A percentile compares a stretch with the other conserved stretches of the same genome.
Conservation (phyloP, 352 stramenopile genomes). For the Pythium chondricola region DNA sequence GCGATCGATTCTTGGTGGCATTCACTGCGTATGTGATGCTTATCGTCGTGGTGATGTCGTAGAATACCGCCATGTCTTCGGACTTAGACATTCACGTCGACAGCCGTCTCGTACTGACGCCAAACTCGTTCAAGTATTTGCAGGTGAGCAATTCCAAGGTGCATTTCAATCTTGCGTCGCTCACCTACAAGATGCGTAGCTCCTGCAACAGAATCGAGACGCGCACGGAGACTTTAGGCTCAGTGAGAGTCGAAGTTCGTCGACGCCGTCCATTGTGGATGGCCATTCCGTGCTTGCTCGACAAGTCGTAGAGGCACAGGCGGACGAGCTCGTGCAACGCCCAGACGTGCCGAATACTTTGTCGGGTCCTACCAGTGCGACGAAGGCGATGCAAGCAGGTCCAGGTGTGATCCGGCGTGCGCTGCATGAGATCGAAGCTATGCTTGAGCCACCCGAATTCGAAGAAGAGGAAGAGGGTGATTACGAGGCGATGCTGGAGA, state of each 20-base stretch:
- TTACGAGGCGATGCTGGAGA: slow-evolving; percentile 1
- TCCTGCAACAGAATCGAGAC: slow-evolving; percentile 4
- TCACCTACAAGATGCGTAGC: not conserved
- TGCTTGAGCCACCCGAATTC: slow-evolving; percentile 3
- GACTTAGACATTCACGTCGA: slow-evolving; percentile 71
- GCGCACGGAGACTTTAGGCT: slow-evolving; percentile 2
- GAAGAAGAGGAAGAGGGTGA: slow-evolving; percentile 9
- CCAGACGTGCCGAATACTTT: not conserved
- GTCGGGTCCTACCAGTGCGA: slow-evolving; percentile 7
- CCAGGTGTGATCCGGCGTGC: slow-evolving; percentile 16
- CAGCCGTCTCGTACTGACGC: slow-evolving; percentile 44
- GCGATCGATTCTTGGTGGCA: not conserved
- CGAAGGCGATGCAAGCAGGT: slow-evolving; percentile 17
- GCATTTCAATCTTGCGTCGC: not conserved
- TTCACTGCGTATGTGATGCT: not conserved
- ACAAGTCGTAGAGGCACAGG: slow-evolving; percentile 9
- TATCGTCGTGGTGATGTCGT: not conserved
- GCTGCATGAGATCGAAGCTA: slow-evolving; percentile 19
- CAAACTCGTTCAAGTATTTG: slow-evolving; percentile 65
- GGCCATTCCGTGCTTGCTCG: slow-evolving; percentile 1
- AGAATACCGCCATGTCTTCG: slow-evolving; percentile 55
- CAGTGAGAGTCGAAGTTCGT: not conserved
- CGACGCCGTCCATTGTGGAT: not conserved
- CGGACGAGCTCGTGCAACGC: not conserved
- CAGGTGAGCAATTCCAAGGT: slow-evolving; percentile 29